These are phyloP conservation scores for Furcasterigmium furcatum DNA, from an alignment of 2,329 filamentous ascomycete species.

Conservation along the genomic window DNA sequence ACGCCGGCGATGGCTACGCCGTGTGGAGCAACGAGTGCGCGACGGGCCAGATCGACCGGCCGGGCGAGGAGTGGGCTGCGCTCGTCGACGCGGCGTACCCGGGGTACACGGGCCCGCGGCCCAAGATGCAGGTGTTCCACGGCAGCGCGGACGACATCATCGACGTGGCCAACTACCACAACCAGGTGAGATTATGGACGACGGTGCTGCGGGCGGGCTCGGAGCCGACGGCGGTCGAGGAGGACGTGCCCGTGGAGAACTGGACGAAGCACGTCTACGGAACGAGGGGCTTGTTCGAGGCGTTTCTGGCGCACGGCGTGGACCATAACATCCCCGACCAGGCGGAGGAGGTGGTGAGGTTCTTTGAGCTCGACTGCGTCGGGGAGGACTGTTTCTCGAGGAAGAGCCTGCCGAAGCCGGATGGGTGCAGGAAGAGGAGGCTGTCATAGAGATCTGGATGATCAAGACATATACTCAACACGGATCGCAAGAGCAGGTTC, in stretches of 20 bases:
- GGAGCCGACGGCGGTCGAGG: conserved; percentile 5
- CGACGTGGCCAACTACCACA: conserved; percentile 47
- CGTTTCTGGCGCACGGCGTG: conserved; percentile 10
- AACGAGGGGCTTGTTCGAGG: conserved; percentile 9
- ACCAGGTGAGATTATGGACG: conserved; percentile 53
- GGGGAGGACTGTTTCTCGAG: conserved; percentile 13
- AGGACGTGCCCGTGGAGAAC: conserved; percentile 4
- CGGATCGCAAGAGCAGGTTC: too few relatives aligned
- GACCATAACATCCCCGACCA: conserved; percentile 13
- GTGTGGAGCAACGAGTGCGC: conserved; percentile 53
- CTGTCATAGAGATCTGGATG: too few relatives aligned
- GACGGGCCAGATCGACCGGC: conserved; percentile 38
- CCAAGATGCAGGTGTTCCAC: conserved; percentile 56
- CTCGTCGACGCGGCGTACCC: conserved; percentile 41
- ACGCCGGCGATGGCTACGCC: conserved; percentile 32
- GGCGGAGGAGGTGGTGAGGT: conserved; percentile 12
- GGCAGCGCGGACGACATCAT: conserved; percentile 49
- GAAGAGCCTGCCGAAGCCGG: conserved; percentile 3
- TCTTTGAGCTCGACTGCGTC: conserved; percentile 14
- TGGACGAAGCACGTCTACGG: conserved; percentile 16
- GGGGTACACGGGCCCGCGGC: conserved; percentile 45
- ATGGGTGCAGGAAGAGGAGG: background rate
- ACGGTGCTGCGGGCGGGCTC: conserved; percentile 20
- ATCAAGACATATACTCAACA: too few relatives aligned
- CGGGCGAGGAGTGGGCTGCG: conserved; percentile 26